A percentile compares a stretch with the other conserved stretches of the same genome.
Conservation (phyloP, 768 basidiomycete species). For the Neoboletus magnificus region DNA sequence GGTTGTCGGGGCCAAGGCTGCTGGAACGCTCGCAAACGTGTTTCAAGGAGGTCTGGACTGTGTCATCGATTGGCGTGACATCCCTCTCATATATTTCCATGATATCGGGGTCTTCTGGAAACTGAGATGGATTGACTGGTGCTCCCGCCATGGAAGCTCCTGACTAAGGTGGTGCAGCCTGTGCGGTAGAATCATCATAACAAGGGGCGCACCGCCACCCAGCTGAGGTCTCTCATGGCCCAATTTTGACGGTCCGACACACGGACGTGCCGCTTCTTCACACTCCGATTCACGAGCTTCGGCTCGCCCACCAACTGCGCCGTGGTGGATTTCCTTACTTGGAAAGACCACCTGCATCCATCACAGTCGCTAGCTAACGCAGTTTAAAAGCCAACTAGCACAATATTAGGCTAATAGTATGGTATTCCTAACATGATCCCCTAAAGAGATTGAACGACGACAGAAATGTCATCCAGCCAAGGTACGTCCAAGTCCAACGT, state of each 20-base stretch:
- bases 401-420: conserved; percentile 3
- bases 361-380: too few relatives aligned
- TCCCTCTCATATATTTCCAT: conserved; percentile 25
- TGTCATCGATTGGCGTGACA: conserved; percentile 7
- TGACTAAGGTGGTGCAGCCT: neutral
- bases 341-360: neutral
- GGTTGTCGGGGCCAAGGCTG: conserved; percentile 2
- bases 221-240: too few relatives aligned
- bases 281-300: too few relatives aligned
- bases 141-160: conserved; percentile 1
- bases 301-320: too few relatives aligned
- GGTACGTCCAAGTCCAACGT: conserved; percentile 62
- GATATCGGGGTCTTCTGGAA: conserved; percentile 27
- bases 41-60: conserved; percentile 34
- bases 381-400: neutral
- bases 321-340: conserved; percentile 9
- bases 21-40: conserved; percentile 33
- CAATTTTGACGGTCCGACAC: too few relatives aligned
- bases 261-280: too few relatives aligned
- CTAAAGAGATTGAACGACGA: conserved; percentile 58
- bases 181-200: too few relatives aligned
- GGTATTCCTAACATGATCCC: neutral
- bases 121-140: neutral
- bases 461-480: conserved; percentile 68
- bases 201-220: too few relatives aligned